Evolutionary conservation across 208 protist species (phyloP), one percentile per base, ranked within the genome.

Genomic region (Angomonas ambiguus): DNA sequence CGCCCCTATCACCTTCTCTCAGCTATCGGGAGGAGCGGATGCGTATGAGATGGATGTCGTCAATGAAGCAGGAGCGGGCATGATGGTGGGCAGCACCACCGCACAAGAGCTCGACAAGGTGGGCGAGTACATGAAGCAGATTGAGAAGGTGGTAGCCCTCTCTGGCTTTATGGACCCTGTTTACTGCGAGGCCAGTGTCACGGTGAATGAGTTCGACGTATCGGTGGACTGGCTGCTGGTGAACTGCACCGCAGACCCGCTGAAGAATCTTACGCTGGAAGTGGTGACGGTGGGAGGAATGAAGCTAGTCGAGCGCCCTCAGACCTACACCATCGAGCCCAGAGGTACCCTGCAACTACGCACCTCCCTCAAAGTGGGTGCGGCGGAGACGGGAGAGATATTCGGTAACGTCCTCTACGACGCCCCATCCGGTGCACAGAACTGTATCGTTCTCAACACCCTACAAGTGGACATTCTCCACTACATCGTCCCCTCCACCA

Each of bases 381-480:
- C 96, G 2, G 99, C 98, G 18, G 98, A 99, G 70, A 97, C 95
- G 2, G 98, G 98, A 34, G 79, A 98, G 45, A 98, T 99, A 58
- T 98, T 97, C 74, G 98, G 97, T 60, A 98, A 91, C 69, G 94
- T 99, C 53, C 83, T 98, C 16, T 99, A 98, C 83, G 97, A 99
- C 71, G 85, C 83, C 24, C 78, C 87, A 2, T 77, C 85, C 56
- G 79, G 77, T 41, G 92, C 97, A 53, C 85, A 84, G 32, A 88
- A 83, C 65, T 97, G 87, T 74, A 88, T 99, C 49, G 87, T 98
- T 31, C 83, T 99, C 18, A 97, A 97, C 74, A 94, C 99, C 72
- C 97, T 99, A 48, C 90, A 97, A 71, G 96, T 99, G 27, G 98
- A 99, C 79, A 98, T 99, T 66, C 98, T 99, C 92, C 97, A 99